Conservation (phyloP, 371 early-diverging fungal genomes). For the Sporodiniella umbellata region DNA sequence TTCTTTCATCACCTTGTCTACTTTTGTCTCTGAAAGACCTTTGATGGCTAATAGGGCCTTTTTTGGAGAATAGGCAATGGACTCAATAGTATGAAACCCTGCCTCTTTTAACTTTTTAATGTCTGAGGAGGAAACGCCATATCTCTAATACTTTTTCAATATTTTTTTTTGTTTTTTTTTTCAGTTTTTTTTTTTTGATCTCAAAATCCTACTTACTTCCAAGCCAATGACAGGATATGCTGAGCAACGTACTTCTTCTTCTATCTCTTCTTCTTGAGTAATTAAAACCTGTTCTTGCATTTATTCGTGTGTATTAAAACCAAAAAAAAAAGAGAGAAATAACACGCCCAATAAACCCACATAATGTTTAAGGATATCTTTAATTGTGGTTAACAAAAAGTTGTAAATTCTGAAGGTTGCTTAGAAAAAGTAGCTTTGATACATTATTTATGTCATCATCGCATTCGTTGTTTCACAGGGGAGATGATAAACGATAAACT, state of each 20-base stretch:
- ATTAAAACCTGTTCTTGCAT: neutral
- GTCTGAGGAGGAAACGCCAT: conserved; percentile 74
- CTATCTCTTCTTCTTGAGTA: conserved; percentile 1
- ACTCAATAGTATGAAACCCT: conserved; percentile 92
- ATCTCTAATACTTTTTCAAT: conserved; percentile 50
- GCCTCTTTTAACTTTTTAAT: conserved; percentile 83
- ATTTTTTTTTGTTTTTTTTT: too few relatives aligned
- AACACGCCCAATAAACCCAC: too few relatives aligned
- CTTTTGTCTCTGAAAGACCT: conserved; percentile 96
- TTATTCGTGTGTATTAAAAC: neutral
- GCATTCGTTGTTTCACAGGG: conserved; percentile 33
- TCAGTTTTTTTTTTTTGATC: too few relatives aligned
- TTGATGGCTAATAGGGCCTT: conserved; percentile 91
- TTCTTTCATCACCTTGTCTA: conserved; percentile 94
- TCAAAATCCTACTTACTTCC: conserved; percentile 4
- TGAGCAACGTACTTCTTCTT: conserved; percentile 2
- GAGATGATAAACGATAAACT: conserved; percentile 41
- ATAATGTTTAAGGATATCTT: neutral
- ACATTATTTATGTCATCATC: conserved; percentile 17
- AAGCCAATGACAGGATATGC: conserved; percentile 3
- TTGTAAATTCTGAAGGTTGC: too few relatives aligned
- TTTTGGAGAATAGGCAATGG: conserved; percentile 93
- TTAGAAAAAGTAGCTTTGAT: too few relatives aligned
- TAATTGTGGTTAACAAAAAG: too few relatives aligned
- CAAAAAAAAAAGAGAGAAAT: neutral